Evolutionary conservation across 2,329 filamentous ascomycete species (phyloP), one percentile per base, ranked within the genome.

Genomic region (Thermothelomyces thermophilus): DNA sequence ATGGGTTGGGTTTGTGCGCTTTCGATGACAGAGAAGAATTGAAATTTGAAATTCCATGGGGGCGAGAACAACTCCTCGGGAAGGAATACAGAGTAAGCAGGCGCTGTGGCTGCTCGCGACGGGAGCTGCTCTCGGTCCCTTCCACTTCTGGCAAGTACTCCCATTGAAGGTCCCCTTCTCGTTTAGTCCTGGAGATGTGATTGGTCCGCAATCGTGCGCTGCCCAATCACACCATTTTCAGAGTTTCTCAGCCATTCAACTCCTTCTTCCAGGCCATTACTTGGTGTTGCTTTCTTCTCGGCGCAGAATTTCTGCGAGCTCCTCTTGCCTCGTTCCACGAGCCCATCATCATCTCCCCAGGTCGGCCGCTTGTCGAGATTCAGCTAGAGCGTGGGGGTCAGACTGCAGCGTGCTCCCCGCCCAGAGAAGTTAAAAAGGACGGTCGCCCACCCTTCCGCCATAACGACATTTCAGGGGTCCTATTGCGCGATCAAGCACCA

Each of bases 391-490:
- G 51, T 51, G 52, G 53, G 52, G 55, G 55, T 16, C n/a, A 17
- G 26, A 30, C 19, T 26, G 44, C 43, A 46, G 41, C 35, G 48
- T 50, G 26, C 26, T 26, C 14, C 24, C 30, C 11, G 41, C 47
- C 28, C 26, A 39, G 41, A 51, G 22, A 17, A 39, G 31, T 47
- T 52, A 55, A 56, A 53, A 55, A 44, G 49, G 45, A 41, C 34
- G 42, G 41, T 39, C 39, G 50, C 56, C 50, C 58, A 20, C 50
- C 36, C 10, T 45, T 49, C 30, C 16, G 20, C 48, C 26, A 58
- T 58, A 54, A 57, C 58, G 58, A 56, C 50, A 56, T 56, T 33
- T 19, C 54, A 54, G 46, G 56, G 56, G 41, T 53, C 20, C 33
- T 50, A 36, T 57, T 56, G 54, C 58, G 58, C 54, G 36, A 60